phyloP scores from a whole-genome alignment of 164 flowering plant genomes.

The Malania oleifera region DNA sequence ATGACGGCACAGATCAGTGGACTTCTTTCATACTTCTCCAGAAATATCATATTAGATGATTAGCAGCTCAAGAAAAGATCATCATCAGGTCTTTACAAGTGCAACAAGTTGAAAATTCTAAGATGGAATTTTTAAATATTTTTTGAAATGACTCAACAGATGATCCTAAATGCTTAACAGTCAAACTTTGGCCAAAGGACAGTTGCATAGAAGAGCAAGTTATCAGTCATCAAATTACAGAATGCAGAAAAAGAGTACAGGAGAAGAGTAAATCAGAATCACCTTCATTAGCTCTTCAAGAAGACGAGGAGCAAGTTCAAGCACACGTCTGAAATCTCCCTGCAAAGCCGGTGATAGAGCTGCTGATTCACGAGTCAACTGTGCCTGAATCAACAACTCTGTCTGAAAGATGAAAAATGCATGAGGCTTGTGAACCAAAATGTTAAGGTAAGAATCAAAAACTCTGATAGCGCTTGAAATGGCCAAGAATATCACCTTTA shows the following conservation, averaged over 20 bases:
- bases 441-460: neutral
- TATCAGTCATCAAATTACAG: too few relatives aligned
- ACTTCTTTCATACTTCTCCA: too few relatives aligned
- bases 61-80: too few relatives aligned
- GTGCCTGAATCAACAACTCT: constrained; percentile 86
- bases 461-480: neutral
- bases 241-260: neutral
- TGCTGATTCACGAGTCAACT: constrained; percentile 72
- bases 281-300: constrained; percentile 98
- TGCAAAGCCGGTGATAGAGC: constrained; percentile 54
- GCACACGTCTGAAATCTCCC: constrained; percentile 66
- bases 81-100: too few relatives aligned
- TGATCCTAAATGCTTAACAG: too few relatives aligned
- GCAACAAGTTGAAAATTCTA: too few relatives aligned
- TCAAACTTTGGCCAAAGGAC: too few relatives aligned
- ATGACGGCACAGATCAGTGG: too few relatives aligned
- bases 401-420: constrained; percentile 49
- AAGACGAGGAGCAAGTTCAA: constrained; percentile 91
- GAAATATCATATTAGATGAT: too few relatives aligned
- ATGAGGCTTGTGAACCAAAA: constrained; percentile 8
- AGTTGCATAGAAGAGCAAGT: neutral
- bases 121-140: too few relatives aligned
- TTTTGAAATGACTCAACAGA: too few relatives aligned
- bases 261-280: constrained; percentile 2
- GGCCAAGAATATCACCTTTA: constrained; percentile 47